phyloP scores from a whole-genome alignment of 345 rosid species.

The Corymbia maculata region DNA sequence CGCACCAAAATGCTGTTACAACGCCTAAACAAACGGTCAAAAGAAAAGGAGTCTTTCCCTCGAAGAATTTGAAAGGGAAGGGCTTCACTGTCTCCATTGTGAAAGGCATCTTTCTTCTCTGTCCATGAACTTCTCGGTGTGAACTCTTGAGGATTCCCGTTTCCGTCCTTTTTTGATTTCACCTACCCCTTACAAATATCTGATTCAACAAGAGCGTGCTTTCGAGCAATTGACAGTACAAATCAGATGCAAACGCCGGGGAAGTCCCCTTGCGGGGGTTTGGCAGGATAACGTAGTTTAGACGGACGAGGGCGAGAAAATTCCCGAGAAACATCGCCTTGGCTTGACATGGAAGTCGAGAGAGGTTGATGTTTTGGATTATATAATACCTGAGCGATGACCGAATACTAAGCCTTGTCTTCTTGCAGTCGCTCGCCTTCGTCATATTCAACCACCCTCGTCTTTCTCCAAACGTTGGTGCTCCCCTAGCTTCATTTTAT shows the following conservation, averaged over 20 bases:
- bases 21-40: neutral
- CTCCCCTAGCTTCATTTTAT: neutral
- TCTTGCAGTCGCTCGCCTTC: neutral
- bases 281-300: neutral
- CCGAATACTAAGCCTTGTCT: neutral
- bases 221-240: neutral
- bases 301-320: neutral
- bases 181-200: neutral
- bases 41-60: neutral
- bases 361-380: neutral
- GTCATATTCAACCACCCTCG: neutral
- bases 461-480: neutral
- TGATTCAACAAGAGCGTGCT: neutral
- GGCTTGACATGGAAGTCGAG: neutral
- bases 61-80: neutral
- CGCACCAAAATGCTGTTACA: neutral
- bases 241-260: neutral
- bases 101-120: neutral
- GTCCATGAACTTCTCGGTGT: neutral
- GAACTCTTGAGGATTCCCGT: neutral
- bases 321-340: neutral
- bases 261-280: neutral
- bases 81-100: neutral
- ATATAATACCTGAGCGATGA: neutral
- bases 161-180: neutral